Evolutionary conservation across 495 filamentous ascomycete genomes (phyloP).

Genomic region (Penicillium lividum): DNA sequence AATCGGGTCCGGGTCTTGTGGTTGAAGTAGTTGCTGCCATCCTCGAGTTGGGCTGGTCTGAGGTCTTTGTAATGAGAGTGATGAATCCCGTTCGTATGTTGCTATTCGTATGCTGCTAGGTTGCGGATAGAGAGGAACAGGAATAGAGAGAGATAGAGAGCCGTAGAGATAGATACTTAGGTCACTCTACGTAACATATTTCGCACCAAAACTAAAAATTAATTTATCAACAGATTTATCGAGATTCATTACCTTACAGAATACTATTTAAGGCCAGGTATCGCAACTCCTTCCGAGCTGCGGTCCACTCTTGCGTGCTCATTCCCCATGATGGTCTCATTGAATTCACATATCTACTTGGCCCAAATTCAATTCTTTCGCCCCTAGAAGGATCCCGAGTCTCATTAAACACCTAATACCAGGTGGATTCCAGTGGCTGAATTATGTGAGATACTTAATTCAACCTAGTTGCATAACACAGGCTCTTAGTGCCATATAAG

Average conservation of each 20-base stretch:
- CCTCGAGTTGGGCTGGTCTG: neutral
- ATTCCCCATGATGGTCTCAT: constrained; percentile 7
- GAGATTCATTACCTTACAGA: neutral
- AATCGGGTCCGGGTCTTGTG: constrained; percentile 49
- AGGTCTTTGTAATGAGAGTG: too few relatives aligned
- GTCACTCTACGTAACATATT: too few relatives aligned
- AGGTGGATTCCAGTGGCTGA: constrained; percentile 2
- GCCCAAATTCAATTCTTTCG: constrained; percentile 4
- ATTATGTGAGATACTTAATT: constrained; percentile 6
- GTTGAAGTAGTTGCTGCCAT: neutral
- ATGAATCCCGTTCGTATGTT: too few relatives aligned
- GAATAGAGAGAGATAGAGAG: too few relatives aligned
- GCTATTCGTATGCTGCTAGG: too few relatives aligned
- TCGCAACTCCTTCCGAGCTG: constrained; percentile 4
- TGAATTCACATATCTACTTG: constrained; percentile 6
- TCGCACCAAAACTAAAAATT: neutral
- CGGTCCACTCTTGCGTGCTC: constrained; percentile 6
- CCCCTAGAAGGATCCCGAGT: constrained; percentile 3
- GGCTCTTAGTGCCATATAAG: constrained; percentile 3
- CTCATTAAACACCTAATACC: neutral
- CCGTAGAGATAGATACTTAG: too few relatives aligned
- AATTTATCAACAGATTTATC: neutral
- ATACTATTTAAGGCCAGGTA: constrained; percentile 3
- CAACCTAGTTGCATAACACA: neutral
- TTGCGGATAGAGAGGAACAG: too few relatives aligned